Evolutionary conservation across 2,329 filamentous ascomycete genomes (phyloP).

Genomic region (Pseudocercospora musae): DNA sequence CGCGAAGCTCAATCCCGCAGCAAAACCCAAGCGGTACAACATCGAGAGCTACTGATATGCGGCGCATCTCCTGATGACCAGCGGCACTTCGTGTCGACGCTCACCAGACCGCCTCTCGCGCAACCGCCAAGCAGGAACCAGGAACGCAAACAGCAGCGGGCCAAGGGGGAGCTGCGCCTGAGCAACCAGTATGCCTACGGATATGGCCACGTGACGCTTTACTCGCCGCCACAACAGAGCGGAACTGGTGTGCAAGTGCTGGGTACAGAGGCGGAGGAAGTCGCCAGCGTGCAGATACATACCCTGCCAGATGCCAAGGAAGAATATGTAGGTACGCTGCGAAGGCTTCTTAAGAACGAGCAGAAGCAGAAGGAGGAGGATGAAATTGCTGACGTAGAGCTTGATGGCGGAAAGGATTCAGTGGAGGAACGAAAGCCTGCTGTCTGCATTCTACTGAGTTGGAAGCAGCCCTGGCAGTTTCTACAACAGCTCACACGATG

Average conservation of each 20-base stretch:
- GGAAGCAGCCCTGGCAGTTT: slow-evolving; percentile 92
- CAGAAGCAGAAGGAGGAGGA: slow-evolving; percentile 11
- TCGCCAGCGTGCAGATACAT: slow-evolving; percentile 32
- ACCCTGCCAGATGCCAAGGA: slow-evolving; percentile 31
- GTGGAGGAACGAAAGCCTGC: slow-evolving; percentile 19
- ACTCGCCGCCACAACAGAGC: slow-evolving; percentile 29
- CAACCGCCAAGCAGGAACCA: slow-evolving; percentile 25
- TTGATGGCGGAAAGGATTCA: slow-evolving; percentile 7
- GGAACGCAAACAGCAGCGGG: slow-evolving; percentile 22
- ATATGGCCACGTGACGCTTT: slow-evolving; percentile 35
- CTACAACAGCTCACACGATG: slow-evolving; percentile 83
- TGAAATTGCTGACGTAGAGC: slow-evolving; percentile 8
- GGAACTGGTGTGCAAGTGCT: slow-evolving; percentile 26
- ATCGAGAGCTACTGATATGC: slow-evolving; percentile 31
- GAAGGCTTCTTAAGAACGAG: slow-evolving; percentile 26
- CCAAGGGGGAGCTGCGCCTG: slow-evolving; percentile 31
- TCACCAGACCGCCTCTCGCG: slow-evolving; percentile 30
- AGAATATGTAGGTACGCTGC: slow-evolving; percentile 30
- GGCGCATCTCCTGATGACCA: slow-evolving; percentile 35
- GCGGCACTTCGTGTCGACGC: slow-evolving; percentile 26
- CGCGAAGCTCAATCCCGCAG: slow-evolving; percentile 36
- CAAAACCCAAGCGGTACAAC: slow-evolving; percentile 31
- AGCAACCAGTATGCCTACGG: slow-evolving; percentile 36
- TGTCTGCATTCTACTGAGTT: slow-evolving; percentile 87
- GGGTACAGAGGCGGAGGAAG: slow-evolving; percentile 34